Evolutionary conservation across 768 basidiomycete genomes (phyloP).

Genomic region (Gloeophyllum trabeum): DNA sequence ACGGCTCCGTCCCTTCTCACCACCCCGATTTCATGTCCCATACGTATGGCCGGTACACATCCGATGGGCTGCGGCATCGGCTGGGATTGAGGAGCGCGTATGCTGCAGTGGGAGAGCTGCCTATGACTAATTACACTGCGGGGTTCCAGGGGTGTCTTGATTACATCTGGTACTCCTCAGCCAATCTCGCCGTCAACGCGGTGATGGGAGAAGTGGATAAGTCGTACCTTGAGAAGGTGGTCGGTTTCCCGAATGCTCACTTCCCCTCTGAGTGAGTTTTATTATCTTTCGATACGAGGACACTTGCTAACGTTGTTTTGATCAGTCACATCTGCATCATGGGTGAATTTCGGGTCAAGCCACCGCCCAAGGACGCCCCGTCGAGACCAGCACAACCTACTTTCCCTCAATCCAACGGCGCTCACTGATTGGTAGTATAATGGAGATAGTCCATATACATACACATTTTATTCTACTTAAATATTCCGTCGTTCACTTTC

Average conservation of each 20-base stretch:
- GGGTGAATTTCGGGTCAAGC: constrained; percentile 72
- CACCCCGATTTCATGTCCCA: constrained; percentile 92
- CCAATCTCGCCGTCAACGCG: constrained; percentile 64
- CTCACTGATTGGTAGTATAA: constrained; percentile 14
- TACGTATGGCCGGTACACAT: constrained; percentile 87
- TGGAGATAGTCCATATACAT: constrained; percentile 6
- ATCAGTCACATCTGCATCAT: constrained; percentile 62
- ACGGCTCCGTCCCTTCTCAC: constrained; percentile 53
- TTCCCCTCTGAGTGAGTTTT: constrained; percentile 90
- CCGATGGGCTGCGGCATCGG: constrained; percentile 73
- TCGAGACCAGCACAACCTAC: constrained; percentile 24
- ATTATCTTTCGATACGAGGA: constrained; percentile 6
- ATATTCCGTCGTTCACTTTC: constrained; percentile 2
- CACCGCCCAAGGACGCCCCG: constrained; percentile 40
- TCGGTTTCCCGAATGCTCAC: constrained; percentile 95
- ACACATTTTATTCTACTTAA: constrained; percentile 6
- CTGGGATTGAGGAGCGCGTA: constrained; percentile 83
- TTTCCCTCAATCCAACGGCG: constrained; percentile 27
- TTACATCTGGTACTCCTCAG: constrained; percentile 85
- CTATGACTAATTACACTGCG: constrained; percentile 86
- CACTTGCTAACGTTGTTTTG: constrained; percentile 10
- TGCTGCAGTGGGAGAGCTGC: constrained; percentile 42
- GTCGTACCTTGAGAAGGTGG: constrained; percentile 76
- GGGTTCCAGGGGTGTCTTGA: constrained; percentile 83
- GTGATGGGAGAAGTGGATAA: constrained; percentile 86